Conservation (phyloP, 768 basidiomycete genomes). For the Cytidiella melzeri region DNA sequence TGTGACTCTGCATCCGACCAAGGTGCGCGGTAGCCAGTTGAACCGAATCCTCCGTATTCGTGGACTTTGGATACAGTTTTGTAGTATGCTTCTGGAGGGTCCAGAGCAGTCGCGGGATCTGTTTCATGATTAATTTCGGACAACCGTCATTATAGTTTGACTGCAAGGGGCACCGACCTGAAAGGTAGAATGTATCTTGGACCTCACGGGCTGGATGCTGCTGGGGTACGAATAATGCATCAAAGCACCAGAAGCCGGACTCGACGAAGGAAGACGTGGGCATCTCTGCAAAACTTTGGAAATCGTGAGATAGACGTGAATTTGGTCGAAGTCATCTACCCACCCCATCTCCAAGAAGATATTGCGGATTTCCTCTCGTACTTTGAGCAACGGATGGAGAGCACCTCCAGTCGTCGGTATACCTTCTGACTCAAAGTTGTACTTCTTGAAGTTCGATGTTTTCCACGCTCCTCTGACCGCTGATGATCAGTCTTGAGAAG, state of each 20-base stretch:
- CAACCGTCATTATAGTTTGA: neutral
- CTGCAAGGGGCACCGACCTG: slow-evolving; percentile 44
- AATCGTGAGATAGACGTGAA: neutral
- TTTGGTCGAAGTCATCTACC: slow-evolving; percentile 17
- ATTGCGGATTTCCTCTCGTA: slow-evolving; percentile 93
- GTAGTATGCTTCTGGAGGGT: slow-evolving; percentile 80
- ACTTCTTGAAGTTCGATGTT: slow-evolving; percentile 89
- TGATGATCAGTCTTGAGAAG: slow-evolving; percentile 6
- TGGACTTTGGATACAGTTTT: slow-evolving; percentile 79
- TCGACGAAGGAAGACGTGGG: slow-evolving; percentile 94
- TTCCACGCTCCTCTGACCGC: slow-evolving; percentile 84
- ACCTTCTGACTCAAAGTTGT: slow-evolving; percentile 98
- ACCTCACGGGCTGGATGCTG: slow-evolving; percentile 97
- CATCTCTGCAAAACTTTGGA: slow-evolving; percentile 91
- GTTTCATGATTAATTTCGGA: neutral
- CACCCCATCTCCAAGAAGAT: slow-evolving; percentile 99
- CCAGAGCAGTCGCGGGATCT: slow-evolving; percentile 77
- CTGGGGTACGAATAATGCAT: slow-evolving; percentile 95
- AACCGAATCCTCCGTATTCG: slow-evolving; percentile 83
- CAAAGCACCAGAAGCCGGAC: slow-evolving; percentile 99
- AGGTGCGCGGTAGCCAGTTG: slow-evolving; percentile 94
- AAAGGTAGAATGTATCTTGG: slow-evolving; percentile 98
- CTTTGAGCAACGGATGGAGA: slow-evolving; percentile 93
- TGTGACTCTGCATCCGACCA: slow-evolving; percentile 91
- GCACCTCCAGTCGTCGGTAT: slow-evolving; percentile 86